Base-by-base conservation (phyloP, 1,139 yeast species). In the Kurtzmaniella quercitrusa region DNA sequence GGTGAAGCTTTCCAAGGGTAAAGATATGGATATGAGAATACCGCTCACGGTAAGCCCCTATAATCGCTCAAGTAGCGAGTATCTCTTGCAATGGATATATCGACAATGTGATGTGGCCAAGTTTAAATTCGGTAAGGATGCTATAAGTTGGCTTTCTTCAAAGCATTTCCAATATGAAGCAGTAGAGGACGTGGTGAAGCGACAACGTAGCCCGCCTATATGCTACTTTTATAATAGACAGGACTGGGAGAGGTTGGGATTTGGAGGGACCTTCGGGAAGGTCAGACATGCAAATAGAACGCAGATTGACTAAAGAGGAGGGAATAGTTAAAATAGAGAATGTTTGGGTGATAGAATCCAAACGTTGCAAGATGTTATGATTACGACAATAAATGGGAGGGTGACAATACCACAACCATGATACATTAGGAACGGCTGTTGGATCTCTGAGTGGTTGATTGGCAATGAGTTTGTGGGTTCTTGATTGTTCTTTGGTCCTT, bases 1-100 rank as follows among this genome's bases (percentile, higher is more conserved):
- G 47, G 63, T 79, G 37, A 80, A 77, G 52, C 59, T 81, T 23
- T 60, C 64, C 17, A 75, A 72, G 44, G 75, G 75, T 4, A 75
- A 75, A 50, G 79, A 76, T 49, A 64, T 76, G 47, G 78, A 70
- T 38, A 59, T 77, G 7, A 57, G 66, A 18, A 66, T 79, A 14
- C 85, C 85, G 1, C 60, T 82, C 3, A 76, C 76, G 0, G 68
- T 82, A 0, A 66, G 82, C 41, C 82, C 84, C 1, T 75, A 62
- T 60, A 79, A 81, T 58, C 63, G 72, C 44, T 54, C 45, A 17
- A 70, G 66, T 55, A 74, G 77, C 44, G 72, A 61, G 44, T 70
- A 69, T 53, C 58, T 73, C 40, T 63, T 70, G 51, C 70, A 59
- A 56, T 80, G 78, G 75, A 78, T 82, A n/a, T 56, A 70, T 50